These are phyloP conservation scores for barley (Hordeum vulgare) DNA, from an alignment of 176 grass and related monocot genomes.

Conservation along the genomic window MorexV3_pseudomolecules_assembly NC_058522.1:13532493-13532992, in stretches of 20 bases:
- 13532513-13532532: slow-evolving; percentile 78
- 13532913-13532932: too few relatives aligned
- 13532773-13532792: not conserved
- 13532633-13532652: slow-evolving; percentile 40
- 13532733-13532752: not conserved
- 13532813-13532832: not conserved
- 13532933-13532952: too few relatives aligned
- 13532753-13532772: not conserved
- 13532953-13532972: too few relatives aligned
- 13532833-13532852: too few relatives aligned
- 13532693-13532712: not conserved
- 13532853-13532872: too few relatives aligned
- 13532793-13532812: not conserved
- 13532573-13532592: slow-evolving; percentile 80
- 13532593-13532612: slow-evolving; percentile 56
- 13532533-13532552: slow-evolving; percentile 78
- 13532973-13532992: too few relatives aligned
- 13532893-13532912: too few relatives aligned
- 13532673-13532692: not conserved
- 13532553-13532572: slow-evolving; percentile 56
- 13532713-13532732: not conserved
- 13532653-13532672: not conserved
- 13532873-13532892: too few relatives aligned
- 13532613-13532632: slow-evolving; percentile 8
- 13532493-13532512: slow-evolving; percentile 28